Base-by-base conservation (phyloP, 345 rosid genomes). In the Linum trigynum region DNA sequence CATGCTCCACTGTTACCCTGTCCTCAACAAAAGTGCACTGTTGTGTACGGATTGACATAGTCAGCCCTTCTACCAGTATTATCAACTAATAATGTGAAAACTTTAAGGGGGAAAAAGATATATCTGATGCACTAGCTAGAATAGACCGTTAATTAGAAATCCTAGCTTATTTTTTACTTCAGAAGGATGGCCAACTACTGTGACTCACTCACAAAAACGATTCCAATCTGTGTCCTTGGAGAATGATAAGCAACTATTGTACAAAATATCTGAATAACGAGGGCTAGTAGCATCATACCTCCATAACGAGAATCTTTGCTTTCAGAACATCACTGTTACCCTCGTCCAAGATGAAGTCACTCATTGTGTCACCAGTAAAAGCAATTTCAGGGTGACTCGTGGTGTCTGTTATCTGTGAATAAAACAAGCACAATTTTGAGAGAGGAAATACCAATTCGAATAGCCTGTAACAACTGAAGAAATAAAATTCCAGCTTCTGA, bases 281-380 rank as follows among this genome's bases (percentile, higher is more conserved):
- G 15, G 38, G 37, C 61, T 10, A 57, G 38, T 23, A 23, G 32
- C 9, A 57, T 16, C 40, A 59, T 80, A 94, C 96, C 97, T 94
- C 99, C 84, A 94, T 76, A 61, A 90, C 87, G 40, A 94, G 92
- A 86, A 94, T 70, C 71, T 64, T 91, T 66, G 97, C 92, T 69
- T 74, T 83, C 80, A 94, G 72, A 73, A 78, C 95, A 80, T 94
- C 96, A 35, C 32, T 57, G 59, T 94, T 90, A 45, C 51, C 62
- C 58, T 82, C 83, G 66, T 90, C 95, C 55, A 70, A 65, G 58
- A 94, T 78, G 71, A 90, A 90, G 77, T 94, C 92, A 4, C 87
- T 78, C 66, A 60, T 88, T 15, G 99, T 90, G 71, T 94, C 99
- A 74, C 99, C 97, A 0, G 97, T 94, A 79, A 94, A 94, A 61